Conservation (phyloP, 129 eudicot species). For the Chrysanthemum lavandulifolium region DNA sequence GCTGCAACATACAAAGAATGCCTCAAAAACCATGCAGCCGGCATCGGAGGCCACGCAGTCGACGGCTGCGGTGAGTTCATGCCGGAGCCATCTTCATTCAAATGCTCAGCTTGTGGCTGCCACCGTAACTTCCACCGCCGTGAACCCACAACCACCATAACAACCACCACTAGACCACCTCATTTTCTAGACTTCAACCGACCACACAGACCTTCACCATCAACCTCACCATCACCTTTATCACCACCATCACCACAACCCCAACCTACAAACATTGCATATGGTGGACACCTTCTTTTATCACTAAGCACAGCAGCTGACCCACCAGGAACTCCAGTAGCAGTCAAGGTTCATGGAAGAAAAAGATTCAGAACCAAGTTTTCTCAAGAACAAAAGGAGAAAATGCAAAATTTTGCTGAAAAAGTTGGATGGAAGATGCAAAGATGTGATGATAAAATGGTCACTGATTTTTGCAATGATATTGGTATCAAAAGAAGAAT, state of each 20-base stretch:
- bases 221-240: constrained; percentile 18
- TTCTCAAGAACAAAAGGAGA: constrained; percentile 73
- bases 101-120: constrained; percentile 91
- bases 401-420: constrained; percentile 60
- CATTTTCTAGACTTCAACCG: constrained; percentile 53
- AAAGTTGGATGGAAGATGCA: constrained; percentile 80
- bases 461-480: constrained; percentile 57
- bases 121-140: constrained; percentile 96
- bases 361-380: constrained; percentile 79
- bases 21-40: constrained; percentile 81
- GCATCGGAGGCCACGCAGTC: constrained; percentile 73
- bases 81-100: constrained; percentile 52
- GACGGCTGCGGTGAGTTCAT: constrained; percentile 93
- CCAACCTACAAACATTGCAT: constrained; percentile 40
- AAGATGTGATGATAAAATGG: constrained; percentile 47
- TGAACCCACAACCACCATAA: constrained; percentile 38
- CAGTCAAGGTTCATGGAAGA: constrained; percentile 39
- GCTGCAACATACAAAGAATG: constrained; percentile 55
- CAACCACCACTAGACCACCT: constrained; percentile 30
- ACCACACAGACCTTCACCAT: neutral
- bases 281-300: constrained; percentile 33
- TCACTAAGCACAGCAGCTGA: constrained; percentile 41
- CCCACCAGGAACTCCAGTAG: constrained; percentile 59
- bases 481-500: constrained; percentile 62
- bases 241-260: constrained; percentile 53